These are phyloP conservation scores for Lecanicillium sp. DNA, from an alignment of 2,329 filamentous ascomycete species.

Conservation along the genomic window DNA sequence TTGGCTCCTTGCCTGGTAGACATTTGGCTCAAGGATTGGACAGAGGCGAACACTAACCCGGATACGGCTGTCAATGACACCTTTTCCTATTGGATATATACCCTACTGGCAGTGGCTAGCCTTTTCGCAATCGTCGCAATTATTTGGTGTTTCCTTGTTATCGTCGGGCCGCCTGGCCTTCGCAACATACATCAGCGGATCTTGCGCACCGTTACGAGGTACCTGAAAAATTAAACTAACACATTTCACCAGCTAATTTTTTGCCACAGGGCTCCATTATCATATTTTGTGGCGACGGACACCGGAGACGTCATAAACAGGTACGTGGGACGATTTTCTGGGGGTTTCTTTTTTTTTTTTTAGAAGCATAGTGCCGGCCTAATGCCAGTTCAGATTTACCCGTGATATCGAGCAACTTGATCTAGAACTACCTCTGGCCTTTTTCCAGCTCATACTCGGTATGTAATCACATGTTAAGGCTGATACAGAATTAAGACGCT, in stretches of 20 bases:
- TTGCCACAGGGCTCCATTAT: conserved; percentile 18
- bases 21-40: conserved; percentile 19
- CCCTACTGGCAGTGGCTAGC: conserved; percentile 7
- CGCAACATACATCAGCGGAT: conserved; percentile 12
- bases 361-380: no score
- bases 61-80: conserved; percentile 12
- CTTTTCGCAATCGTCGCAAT: conserved; percentile 4
- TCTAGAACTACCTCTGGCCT: conserved; percentile 21
- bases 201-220: conserved; percentile 20
- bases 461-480: no score
- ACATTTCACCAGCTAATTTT: no score
- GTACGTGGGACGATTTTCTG: no score
- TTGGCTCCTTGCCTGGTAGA: conserved; percentile 7
- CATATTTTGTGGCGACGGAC: conserved; percentile 27
- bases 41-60: conserved; percentile 11
- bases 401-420: conserved; percentile 32
- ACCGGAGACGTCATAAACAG: conserved; percentile 25
- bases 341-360: no score
- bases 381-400: conserved; percentile 22
- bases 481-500: conserved; percentile 11
- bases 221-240: no score
- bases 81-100: conserved; percentile 14
- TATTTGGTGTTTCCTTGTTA: conserved; percentile 12
- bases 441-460: no score
- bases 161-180: conserved; percentile 19